Evolutionary conservation across 768 basidiomycete genomes (phyloP), one percentile per base, ranked within the genome.

Genomic region (Scleroderma citrinum): DNA sequence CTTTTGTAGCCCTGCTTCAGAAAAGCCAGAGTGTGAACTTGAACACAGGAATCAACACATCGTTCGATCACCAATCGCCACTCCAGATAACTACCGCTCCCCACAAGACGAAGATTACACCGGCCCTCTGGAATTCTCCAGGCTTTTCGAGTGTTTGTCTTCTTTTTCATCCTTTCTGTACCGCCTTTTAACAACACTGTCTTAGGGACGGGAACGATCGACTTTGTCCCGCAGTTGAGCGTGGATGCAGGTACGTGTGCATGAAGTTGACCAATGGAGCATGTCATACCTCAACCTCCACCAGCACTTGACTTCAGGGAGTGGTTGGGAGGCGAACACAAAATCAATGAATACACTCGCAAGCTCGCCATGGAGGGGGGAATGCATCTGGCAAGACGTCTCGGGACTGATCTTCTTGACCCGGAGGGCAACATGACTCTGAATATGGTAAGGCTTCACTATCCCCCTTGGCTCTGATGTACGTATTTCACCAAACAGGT

Each of bases 311-410:
- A 82, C 26, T 92, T 92, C 68, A 78, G 91, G 24, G 59, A 75
- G 50, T 77, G 77, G 69, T 64, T 91, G 2, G 90, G 91, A 1
- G 89, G 91, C 6, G 90, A 93, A 62, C 63, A 75, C 21, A 74
- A 71, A 39, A 92, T 93, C 50, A 79, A 77, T 54, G 67, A 68
- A 7, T 91, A 92, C 62, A 87, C 81, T 55, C 84, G 82, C 62
- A 57, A 70, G 8, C 72, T 91, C 6, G 91, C 88, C 3, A 51
- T 85, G 2, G 62, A 75, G 38, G 91, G 88, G 7, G 89, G 86
- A 0, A 74, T 71, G 51, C 59, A 61, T 10, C 69, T 91, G 7
- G 80, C 82, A 1, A 69, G 78, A 50, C 64, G 80, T 7, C 70
- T 90, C 36, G 80, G 77, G 1, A 91, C 87, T 0, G 53, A 58